Base-by-base conservation (phyloP, 306 rosid species). In the Echinosophora koreensis region DNA sequence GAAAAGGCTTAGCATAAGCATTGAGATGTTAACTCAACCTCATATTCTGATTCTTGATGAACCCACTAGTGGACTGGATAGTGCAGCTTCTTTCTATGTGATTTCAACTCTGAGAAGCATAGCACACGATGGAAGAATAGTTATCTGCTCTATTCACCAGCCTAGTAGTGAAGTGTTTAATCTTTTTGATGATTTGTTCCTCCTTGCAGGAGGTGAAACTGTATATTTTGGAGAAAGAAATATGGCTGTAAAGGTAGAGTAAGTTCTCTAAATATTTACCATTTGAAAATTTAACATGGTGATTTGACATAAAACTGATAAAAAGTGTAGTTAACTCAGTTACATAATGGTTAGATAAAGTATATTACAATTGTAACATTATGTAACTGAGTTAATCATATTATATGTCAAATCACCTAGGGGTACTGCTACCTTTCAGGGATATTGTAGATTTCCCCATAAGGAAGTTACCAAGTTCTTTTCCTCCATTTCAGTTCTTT, bases 21-120 rank as follows among this genome's bases (percentile, higher is more conserved):
- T 91, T 51, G 97, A 91, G 70, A 89, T 89, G 69, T 81, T 91
- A 3, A 89, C 92, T 47, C 86, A 85, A 63, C 95, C 93, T 2
- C 38, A 70, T 71, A 83, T 91, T 14, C 59, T 93, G 73, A 84
- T 93, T 84, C 90, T 93, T 44, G 97, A 93, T 70, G 98, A 93
- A 78, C 95, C 97, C 4, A 93, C 97, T 0, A 88, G 87, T 78
- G 98, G 98, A 30, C 90, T 93, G 11, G 97, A 93, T 76, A 87
- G 98, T 78, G 97, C 98, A 52, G 80, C 95, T 1, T 88, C 97
- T 39, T 89, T 88, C 88, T 88, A 79, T 70, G 92, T 93, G 3
- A 71, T 91, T 67, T 90, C 81, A 69, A 67, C 95, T 16, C 92
- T 91, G 8, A 66, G 90, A 41, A 80, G 81, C 51, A 87, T 91